Conservation (phyloP, 2,329 filamentous ascomycete genomes). For the Pyrenophora graminea region DNA sequence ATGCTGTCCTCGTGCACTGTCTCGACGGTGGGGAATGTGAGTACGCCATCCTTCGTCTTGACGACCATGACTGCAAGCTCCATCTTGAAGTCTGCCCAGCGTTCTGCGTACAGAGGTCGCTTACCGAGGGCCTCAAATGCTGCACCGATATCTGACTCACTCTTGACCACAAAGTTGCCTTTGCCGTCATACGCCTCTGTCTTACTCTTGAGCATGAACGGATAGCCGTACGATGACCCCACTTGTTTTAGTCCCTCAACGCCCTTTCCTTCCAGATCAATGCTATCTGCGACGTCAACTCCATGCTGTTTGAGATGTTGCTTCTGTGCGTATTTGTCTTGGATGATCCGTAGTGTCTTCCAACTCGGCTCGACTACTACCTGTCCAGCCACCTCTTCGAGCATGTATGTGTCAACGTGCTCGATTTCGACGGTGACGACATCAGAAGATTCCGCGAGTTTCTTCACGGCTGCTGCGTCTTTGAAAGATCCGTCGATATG, state of each 20-base stretch:
- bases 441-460: slow-evolving; percentile 76
- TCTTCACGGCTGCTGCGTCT: slow-evolving; percentile 74
- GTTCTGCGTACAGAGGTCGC: slow-evolving; percentile 82
- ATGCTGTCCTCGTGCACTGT: slow-evolving; percentile 95
- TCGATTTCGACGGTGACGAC: slow-evolving; percentile 93
- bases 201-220: slow-evolving; percentile 89
- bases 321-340: slow-evolving; percentile 93
- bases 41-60: slow-evolving; percentile 74
- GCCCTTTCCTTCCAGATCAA: slow-evolving; percentile 65
- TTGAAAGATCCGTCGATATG: slow-evolving; percentile 90
- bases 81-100: slow-evolving; percentile 81
- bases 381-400: slow-evolving; percentile 76
- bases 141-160: slow-evolving; percentile 62
- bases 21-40: slow-evolving; percentile 88
- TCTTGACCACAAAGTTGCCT: slow-evolving; percentile 69
- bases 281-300: slow-evolving; percentile 74
- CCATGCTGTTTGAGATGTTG: slow-evolving; percentile 70
- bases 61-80: slow-evolving; percentile 95
- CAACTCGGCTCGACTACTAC: slow-evolving; percentile 77
- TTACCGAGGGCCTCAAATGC: slow-evolving; percentile 69
- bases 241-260: slow-evolving; percentile 66
- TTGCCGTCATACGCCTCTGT: slow-evolving; percentile 93
- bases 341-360: slow-evolving; percentile 84
- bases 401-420: slow-evolving; percentile 86
- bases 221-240: slow-evolving; percentile 71